These are phyloP conservation scores for Hamigera avellanea DNA, from an alignment of 495 filamentous ascomycete species.

Conservation along the genomic window DNA sequence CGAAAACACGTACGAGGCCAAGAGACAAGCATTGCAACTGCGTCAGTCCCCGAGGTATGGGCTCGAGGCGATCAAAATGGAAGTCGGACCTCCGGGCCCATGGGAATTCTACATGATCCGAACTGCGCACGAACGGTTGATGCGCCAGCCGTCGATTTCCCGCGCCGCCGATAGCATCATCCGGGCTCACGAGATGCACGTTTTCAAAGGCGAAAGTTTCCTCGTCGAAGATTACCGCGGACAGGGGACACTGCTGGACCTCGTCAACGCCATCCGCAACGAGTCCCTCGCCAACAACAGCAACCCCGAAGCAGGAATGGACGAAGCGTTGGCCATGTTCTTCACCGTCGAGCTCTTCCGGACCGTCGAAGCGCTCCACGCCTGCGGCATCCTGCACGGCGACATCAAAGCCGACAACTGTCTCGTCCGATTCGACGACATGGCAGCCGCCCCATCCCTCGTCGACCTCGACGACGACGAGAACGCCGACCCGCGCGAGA, in stretches of 20 bases:
- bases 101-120: slow-evolving; percentile 99
- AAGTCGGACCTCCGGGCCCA: slow-evolving; percentile 63
- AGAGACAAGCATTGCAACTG: slow-evolving; percentile 5
- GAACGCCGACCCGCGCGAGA: slow-evolving; percentile 29
- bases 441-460: slow-evolving; percentile 18
- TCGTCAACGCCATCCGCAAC: slow-evolving; percentile 73
- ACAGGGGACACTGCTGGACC: slow-evolving; percentile 85
- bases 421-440: slow-evolving; percentile 66
- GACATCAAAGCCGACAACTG: slow-evolving; percentile 95
- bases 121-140: slow-evolving; percentile 61
- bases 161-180: slow-evolving; percentile 67
- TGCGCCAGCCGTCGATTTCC: slow-evolving; percentile 20
- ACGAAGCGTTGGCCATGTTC: slow-evolving; percentile 87
- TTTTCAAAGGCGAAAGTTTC: slow-evolving; percentile 77
- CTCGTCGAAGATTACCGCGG: slow-evolving; percentile 77
- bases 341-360: slow-evolving; percentile 85
- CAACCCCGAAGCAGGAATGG: slow-evolving; percentile 52
- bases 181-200: slow-evolving; percentile 73
- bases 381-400: slow-evolving; percentile 72
- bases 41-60: slow-evolving; percentile 24
- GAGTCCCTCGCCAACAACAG: slow-evolving; percentile 40
- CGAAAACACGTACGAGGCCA: slow-evolving; percentile 17
- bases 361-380: slow-evolving; percentile 77
- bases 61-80: slow-evolving; percentile 87
- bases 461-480: slow-evolving; percentile 30